Evolutionary conservation across 2,329 filamentous ascomycete species (phyloP).

Genomic region (Paraphaeosphaeria minitans): DNA sequence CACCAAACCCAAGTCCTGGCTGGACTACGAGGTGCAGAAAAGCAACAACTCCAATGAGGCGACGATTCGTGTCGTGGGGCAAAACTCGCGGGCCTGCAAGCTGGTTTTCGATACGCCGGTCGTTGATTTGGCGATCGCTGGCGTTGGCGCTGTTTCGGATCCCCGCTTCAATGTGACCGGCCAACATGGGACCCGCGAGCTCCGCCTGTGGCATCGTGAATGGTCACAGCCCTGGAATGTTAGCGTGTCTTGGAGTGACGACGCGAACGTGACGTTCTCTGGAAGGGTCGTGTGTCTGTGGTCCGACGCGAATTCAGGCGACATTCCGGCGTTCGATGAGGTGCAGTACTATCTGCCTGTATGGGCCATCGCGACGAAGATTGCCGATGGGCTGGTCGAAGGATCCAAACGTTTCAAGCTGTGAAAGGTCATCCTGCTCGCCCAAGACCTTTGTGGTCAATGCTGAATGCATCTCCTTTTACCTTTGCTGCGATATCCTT

Average conservation of each 20-base stretch:
- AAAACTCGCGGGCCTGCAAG: conserved; percentile 79
- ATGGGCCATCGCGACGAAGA: conserved; percentile 81
- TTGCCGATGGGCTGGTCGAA: conserved; percentile 78
- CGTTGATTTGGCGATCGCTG: conserved; percentile 66
- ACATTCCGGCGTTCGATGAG: conserved; percentile 85
- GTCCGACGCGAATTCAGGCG: conserved; percentile 80
- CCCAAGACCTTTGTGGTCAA: conserved; percentile 29
- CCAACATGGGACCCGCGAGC: conserved; percentile 66
- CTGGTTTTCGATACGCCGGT: conserved; percentile 74
- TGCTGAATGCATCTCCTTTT: conserved; percentile 32
- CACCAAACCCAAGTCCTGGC: conserved; percentile 54
- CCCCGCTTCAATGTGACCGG: conserved; percentile 68
- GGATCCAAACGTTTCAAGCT: conserved; percentile 69
- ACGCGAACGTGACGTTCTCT: conserved; percentile 40
- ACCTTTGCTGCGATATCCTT: conserved; percentile 41
- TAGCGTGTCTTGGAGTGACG: conserved; percentile 67
- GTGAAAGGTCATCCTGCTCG: conserved; percentile 28
- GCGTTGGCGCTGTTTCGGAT: conserved; percentile 64
- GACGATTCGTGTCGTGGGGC: conserved; percentile 68
- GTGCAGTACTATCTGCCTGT: conserved; percentile 73
- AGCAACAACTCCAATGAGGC: conserved; percentile 58
- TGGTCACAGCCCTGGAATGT: conserved; percentile 80
- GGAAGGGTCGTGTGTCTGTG: conserved; percentile 80
- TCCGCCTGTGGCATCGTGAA: conserved; percentile 81
- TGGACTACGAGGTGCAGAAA: conserved; percentile 67